Evolutionary conservation across 1,284 basidiomycete species (phyloP), one percentile per base, ranked within the genome.

Genomic region (Cutaneotrichosporon sp.): DNA sequence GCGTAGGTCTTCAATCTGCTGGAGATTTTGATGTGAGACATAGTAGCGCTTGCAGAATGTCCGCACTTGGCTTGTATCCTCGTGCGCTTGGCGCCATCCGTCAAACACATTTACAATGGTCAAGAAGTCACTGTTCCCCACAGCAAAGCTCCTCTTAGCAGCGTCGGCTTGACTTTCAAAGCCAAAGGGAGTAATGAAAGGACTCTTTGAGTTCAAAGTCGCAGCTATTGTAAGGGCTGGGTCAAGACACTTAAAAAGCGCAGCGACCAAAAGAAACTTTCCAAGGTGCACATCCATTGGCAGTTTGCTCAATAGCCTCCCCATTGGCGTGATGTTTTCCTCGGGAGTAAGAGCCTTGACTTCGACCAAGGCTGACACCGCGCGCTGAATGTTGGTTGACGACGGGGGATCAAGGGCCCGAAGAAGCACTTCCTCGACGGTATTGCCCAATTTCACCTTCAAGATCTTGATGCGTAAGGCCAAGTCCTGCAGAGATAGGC

Each of bases 391-490:
- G 67, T 98, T 99, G 62, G 86, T 78, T 0, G 86, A 70, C 1
- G 85, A 79, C 1, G 96, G 96, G 4, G 96, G 93, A 65, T 98
- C 94, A 45, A 98, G 76, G 1, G 94, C 93, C 56, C 82, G 82
- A 31, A 85, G 82, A 1, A 99, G 79, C 1, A 92, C 90, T 55
- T 96, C 89, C 69, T 96, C 92, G 52, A 98, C 91, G 0, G 87
- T 85, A 8, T 79, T 76, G 12, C 93, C 94, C 38, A 97, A 76
- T 61, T 88, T 87, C 39, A 96, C 79, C 65, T 89, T 91, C 83
- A 98, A 88, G 56, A 97, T 94, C 77, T 99, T 99, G 76, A 94
- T 97, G 46, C 92, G 86, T 44, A 99, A 79, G 0, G 92, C 90
- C 17, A 99, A 81, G 70, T 97, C 92, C 52, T 94, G 93, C 25